Base-by-base conservation (phyloP, 2,329 filamentous ascomycete species). In the Pseudopithomyces maydicus region DNA sequence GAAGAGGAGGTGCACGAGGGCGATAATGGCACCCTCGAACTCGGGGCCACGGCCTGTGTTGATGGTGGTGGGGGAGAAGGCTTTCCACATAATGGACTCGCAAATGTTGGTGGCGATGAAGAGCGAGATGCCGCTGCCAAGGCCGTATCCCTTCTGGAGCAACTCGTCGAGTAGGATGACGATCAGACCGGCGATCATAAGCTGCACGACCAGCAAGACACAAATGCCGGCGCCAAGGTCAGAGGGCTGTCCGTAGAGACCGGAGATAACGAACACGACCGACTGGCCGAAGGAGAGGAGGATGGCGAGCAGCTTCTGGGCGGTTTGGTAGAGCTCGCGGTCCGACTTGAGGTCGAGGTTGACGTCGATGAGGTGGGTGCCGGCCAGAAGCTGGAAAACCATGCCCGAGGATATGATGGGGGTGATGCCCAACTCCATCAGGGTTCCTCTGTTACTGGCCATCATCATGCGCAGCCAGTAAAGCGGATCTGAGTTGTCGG, bases 391-490 rank as follows among this genome's bases (percentile, higher is more conserved):
- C 89, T 99, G 95, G 88, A 99, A 99, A 74, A 99, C 92, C 95
- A 99, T 99, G 81, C 95, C 95, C 36, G 95, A 98, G 59, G 95
- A 97, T 82, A 99, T 98, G 80, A 99, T 99, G 72, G 96, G 96
- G 22, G 95, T 97, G 72, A 98, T 83, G 84, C 93, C 92, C 82
- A 97, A 77, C 77, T 97, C 93, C 93, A 97, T 97, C 78, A 97
- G 79, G 23, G 93, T 97, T 80, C 93, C 93, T 75, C 93, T 88
- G 80, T 99, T 99, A 90, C 92, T 97, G 76, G 95, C 95, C 87
- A 98, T 88, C 88, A 99, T 97, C 94, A 99, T 98, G 81, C 95
- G 90, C 75, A 99, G 86, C 95, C 95, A 99, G 88, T 99, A 99
- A 74, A 99, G 85, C 70, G 95, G 96, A 82, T 99, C 96, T 61